These are phyloP conservation scores for Neurospora sp. DNA, from an alignment of 2,329 filamentous ascomycete species.

Conservation along the genomic window DNA sequence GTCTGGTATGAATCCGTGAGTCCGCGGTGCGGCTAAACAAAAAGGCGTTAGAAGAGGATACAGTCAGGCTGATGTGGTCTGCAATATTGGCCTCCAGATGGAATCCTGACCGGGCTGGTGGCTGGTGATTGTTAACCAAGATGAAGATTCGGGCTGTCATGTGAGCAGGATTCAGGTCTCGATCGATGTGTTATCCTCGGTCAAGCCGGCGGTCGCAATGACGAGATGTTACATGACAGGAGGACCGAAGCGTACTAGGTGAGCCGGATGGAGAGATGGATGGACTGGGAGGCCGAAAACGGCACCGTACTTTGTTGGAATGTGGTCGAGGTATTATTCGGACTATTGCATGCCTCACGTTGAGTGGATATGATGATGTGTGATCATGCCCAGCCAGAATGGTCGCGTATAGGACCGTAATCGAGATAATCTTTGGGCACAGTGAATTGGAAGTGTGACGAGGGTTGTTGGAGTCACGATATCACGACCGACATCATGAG, in stretches of 20 bases:
- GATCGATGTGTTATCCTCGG: background rate
- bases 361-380: background rate
- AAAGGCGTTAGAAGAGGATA: conserved; percentile 7
- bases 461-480: background rate
- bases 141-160: background rate
- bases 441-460: background rate
- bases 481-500: background rate
- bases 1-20: background rate
- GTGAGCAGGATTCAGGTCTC: background rate
- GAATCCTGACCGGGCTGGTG: conserved; percentile 6
- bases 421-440: background rate
- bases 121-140: conserved; percentile 2
- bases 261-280: background rate
- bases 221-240: background rate
- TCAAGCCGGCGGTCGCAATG: background rate
- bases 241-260: background rate
- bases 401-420: background rate
- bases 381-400: background rate
- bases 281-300: background rate
- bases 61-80: background rate
- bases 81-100: conserved; percentile 7
- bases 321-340: background rate
- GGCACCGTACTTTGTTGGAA: background rate
- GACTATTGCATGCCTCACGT: background rate
- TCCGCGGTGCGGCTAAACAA: conserved; percentile 16